phyloP scores from a whole-genome alignment of 495 filamentous ascomycete genomes.

The Hyaloscypha bicolor region DNA sequence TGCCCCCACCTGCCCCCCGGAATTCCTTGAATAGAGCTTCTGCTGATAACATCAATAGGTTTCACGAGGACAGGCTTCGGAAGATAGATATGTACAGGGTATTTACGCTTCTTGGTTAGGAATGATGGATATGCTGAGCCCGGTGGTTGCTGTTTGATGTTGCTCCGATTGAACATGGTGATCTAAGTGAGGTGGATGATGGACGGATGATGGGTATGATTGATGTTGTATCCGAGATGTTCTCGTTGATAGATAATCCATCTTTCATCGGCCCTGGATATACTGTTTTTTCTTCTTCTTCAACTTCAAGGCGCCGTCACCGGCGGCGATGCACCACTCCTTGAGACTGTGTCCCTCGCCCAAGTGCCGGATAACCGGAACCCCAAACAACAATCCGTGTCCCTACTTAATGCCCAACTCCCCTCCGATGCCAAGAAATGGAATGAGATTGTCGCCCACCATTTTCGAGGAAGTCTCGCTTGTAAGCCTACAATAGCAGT shows the following conservation, averaged over 20 bases:
- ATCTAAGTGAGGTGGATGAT: not conserved
- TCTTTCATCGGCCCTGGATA: constrained; percentile 1
- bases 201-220: not conserved
- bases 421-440: too few relatives aligned
- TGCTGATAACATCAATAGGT: not conserved
- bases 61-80: not conserved
- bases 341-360: too few relatives aligned
- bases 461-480: too few relatives aligned
- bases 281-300: not conserved
- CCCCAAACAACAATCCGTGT: too few relatives aligned
- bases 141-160: not conserved
- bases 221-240: not conserved
- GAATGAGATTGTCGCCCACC: too few relatives aligned
- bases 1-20: not conserved
- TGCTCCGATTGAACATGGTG: not conserved
- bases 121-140: constrained; percentile 5
- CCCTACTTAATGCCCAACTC: too few relatives aligned
- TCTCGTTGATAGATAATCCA: not conserved
- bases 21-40: too few relatives aligned
- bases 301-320: too few relatives aligned
- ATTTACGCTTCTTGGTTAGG: not conserved
- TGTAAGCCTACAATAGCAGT: too few relatives aligned
- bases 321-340: too few relatives aligned
- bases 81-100: not conserved
- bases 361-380: too few relatives aligned